Conservation (phyloP, 2,329 filamentous ascomycete species). For the Fusarium subtropicale region DNA sequence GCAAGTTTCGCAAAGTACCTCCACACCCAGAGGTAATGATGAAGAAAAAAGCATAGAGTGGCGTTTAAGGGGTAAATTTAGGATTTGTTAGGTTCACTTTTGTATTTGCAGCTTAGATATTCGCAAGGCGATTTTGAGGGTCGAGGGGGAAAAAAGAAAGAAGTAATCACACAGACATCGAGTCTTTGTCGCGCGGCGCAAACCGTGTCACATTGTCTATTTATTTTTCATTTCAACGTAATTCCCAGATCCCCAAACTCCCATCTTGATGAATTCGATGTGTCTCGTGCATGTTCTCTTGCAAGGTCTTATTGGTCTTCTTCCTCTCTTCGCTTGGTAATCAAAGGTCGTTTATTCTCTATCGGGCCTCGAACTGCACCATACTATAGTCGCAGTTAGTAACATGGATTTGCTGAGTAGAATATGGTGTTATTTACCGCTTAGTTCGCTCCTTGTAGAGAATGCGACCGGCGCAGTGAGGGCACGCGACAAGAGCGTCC, state of each 20-base stretch:
- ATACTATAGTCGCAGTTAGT: slow-evolving; percentile 68
- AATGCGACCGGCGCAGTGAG: slow-evolving; percentile 87
- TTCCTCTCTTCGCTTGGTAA: slow-evolving; percentile 23
- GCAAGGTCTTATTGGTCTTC: slow-evolving; percentile 12
- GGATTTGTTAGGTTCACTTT: slow-evolving; percentile 29
- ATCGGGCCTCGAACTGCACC: slow-evolving; percentile 98
- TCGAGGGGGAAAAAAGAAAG: slow-evolving; percentile 23
- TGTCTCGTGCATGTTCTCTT: slow-evolving; percentile 15
- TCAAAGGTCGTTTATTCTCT: slow-evolving; percentile 8
- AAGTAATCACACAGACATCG: slow-evolving; percentile 24
- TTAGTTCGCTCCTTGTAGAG: slow-evolving; percentile 98
- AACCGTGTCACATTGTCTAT: slow-evolving; percentile 36
- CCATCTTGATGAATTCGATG: slow-evolving; percentile 38
- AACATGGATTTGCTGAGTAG: rapidly evolving
- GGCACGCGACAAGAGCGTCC: slow-evolving; percentile 63
- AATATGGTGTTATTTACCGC: slow-evolving; percentile 70
- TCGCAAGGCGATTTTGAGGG: slow-evolving; percentile 36
- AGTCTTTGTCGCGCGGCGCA: slow-evolving; percentile 19
- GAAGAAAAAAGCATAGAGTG: slow-evolving; percentile 28
- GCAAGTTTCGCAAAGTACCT: slow-evolving; percentile 73
- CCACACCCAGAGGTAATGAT: slow-evolving; percentile 57
- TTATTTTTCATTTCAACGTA: slow-evolving; percentile 25
- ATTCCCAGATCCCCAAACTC: slow-evolving; percentile 45
- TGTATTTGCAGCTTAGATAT: slow-evolving; percentile 41
- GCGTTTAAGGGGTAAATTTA: slow-evolving; percentile 39